Evolutionary conservation across 1,139 yeast species (phyloP).

Genomic region (Suzukiozyma palmioleophila): DNA sequence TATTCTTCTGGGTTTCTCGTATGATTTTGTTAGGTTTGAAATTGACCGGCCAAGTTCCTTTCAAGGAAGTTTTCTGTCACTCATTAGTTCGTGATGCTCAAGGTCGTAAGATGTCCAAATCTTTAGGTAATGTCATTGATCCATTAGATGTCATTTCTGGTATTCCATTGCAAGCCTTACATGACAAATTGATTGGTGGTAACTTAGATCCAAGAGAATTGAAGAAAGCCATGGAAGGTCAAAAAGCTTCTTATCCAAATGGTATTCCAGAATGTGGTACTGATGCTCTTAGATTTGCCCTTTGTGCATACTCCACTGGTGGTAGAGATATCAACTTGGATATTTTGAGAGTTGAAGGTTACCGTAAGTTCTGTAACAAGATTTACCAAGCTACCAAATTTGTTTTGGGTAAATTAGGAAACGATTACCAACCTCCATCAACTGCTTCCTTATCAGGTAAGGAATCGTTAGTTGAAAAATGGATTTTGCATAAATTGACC

Average conservation of each 20-base stretch:
- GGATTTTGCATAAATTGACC: slow-evolving; percentile 89
- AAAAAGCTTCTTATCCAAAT: slow-evolving; percentile 83
- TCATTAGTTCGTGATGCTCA: slow-evolving; percentile 98
- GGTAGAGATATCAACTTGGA: slow-evolving; percentile 97
- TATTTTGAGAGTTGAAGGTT: slow-evolving; percentile 95
- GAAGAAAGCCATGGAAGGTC: slow-evolving; percentile 84
- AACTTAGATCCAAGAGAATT: slow-evolving; percentile 89
- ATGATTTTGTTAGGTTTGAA: slow-evolving; percentile 91
- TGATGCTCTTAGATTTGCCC: slow-evolving; percentile 95
- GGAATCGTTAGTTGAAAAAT: slow-evolving; percentile 90
- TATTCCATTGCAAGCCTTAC: slow-evolving; percentile 73
- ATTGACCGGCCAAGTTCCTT: slow-evolving; percentile 87
- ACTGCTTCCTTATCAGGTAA: slow-evolving; percentile 60
- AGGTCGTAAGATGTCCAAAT: slow-evolving; percentile 98
- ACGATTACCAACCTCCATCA: slow-evolving; percentile 78
- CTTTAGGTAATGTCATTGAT: slow-evolving; percentile 93
- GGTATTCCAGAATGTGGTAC: slow-evolving; percentile 99
- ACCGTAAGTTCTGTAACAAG: slow-evolving; percentile 98
- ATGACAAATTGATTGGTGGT: slow-evolving; percentile 72
- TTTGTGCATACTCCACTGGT: slow-evolving; percentile 98
- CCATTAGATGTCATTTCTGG: slow-evolving; percentile 93
- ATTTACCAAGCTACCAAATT: slow-evolving; percentile 98
- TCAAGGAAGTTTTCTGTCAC: slow-evolving; percentile 96
- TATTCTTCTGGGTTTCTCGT: slow-evolving; percentile 98
- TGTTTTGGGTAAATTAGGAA: slow-evolving; percentile 89